Evolutionary conservation across 306 rosid species (phyloP), one percentile per base, ranked within the genome.

Genomic region (Acacia crassicarpa): DNA sequence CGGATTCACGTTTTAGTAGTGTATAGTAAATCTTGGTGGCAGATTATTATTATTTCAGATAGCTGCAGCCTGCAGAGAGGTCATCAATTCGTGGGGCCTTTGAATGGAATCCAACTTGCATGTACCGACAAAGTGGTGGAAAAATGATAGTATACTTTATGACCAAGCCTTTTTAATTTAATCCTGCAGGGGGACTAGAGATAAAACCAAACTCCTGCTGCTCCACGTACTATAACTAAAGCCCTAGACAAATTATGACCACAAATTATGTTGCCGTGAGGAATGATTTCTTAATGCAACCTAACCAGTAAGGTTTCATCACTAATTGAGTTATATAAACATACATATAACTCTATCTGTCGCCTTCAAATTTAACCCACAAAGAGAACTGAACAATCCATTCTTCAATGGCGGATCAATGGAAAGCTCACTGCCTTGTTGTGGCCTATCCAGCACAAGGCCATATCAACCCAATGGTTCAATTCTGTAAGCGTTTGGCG

Each of bases 381-480:
- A 3, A 11, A 67, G 45, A 66, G 13, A 32, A 17, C 43, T 17
- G 3, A 19, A 27, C 5, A 6, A 33, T 35, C 20, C 11, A 27
- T 32, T 0, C 11, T 27, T 32, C 12, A 22, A 88, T 75, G 86
- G 83, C 62, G 23, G 56, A 62, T 35, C 67, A 27, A 44, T 75
- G 23, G 22, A 85, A 65, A 67, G 72, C 72, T 67, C 25, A 67
- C 27, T 67, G 72, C 23, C 72, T 67, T 19, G 45, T 67, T 1
- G 46, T 67, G 48, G 15, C 72, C 27, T 38, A 35, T 67, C 72
- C 72, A 17, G 15, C 0, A 17, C 45, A 35, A 35, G 72, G 27
- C 72, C 72, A 67, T 4, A 9, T 67, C 46, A 67, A 66, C 46
- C 72, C 72, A 35, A 67, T 67, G 72, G 27, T 67, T 67, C 46